Evolutionary conservation across 495 filamentous ascomycete genomes (phyloP), one percentile per base, ranked within the genome.

Genomic region (Penicillium dipodomyicola): DNA sequence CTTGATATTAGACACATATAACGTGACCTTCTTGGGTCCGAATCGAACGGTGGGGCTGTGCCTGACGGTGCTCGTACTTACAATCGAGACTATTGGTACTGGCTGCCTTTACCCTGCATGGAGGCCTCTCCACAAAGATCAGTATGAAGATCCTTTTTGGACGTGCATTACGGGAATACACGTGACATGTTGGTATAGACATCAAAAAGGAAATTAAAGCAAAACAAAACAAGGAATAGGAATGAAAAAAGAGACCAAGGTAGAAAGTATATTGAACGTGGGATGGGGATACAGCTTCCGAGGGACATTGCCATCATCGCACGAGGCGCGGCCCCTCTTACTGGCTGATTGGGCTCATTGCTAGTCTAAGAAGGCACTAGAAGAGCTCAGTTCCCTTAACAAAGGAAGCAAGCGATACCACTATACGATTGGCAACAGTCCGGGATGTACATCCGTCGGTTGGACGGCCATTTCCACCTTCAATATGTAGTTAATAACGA

Each of bases 81-180:
- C 10, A 33, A 30, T 37, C n/a, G 25, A 44, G 44, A 32, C 54
- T 54, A 52, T 53, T 48, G 54, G 54, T 33, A 37, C 22, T 44
- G 54, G 37, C 45, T 48, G 27, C 35, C 48, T 52, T 33, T 23
- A n/a, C 32, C 49, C 54, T 61, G 49, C 53, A 61, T 51, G 22
- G 48, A 48, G 32, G 14, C 50, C 37, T 15, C 23, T 43, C 23
- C n/a, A 20, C 35, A 42, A 42, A 11, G 39, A 40, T 51, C 30
- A 27, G 29, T 22, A 14, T 11, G 14, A n/a, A 48, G 45, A 48
- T 30, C 27, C 20, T 15, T 32, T n/a, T 12, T 12, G 9, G 43
- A 46, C 11, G 1, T 43, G 41, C 14, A 29, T 25, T 20, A 17
- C 9, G 15, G 27, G 1, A 7, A 30, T 14, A 17, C 27, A 29